Conservation (phyloP, 768 basidiomycete species). For the Lentinula sp. region DNA sequence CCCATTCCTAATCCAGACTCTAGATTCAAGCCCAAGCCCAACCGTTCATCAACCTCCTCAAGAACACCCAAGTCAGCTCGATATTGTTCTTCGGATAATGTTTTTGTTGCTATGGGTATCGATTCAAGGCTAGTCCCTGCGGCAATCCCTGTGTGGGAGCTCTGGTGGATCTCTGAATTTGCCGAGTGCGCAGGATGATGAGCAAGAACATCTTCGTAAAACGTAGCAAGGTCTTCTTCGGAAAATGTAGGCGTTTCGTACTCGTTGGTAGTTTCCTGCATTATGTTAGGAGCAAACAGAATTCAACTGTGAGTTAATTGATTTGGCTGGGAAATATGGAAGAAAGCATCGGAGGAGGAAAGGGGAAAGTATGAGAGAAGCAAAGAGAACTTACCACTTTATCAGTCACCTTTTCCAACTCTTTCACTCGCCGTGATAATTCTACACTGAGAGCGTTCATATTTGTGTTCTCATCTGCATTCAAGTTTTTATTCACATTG, state of each 20-base stretch:
- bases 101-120: no score
- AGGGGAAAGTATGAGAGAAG: no score
- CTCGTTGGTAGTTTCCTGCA: slow-evolving; percentile 20
- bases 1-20: no score
- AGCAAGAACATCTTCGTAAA: slow-evolving; percentile 41
- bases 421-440: slow-evolving; percentile 29
- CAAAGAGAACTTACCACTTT: slow-evolving; percentile 22
- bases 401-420: slow-evolving; percentile 27
- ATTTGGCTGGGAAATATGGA: no score
- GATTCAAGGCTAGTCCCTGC: slow-evolving; percentile 11
- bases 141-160: slow-evolving; percentile 1
- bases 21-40: slow-evolving; percentile 11
- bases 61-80: slow-evolving; percentile 29
- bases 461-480: slow-evolving; percentile 12
- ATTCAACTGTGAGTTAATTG: background rate
- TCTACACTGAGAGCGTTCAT: slow-evolving; percentile 14
- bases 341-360: no score
- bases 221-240: slow-evolving; percentile 32
- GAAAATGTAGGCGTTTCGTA: slow-evolving; percentile 28
- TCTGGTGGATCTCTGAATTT: no score
- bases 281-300: background rate
- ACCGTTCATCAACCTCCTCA: slow-evolving; percentile 25
- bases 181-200: slow-evolving; percentile 10
- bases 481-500: no score
- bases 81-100: slow-evolving; percentile 7